Base-by-base conservation (phyloP, 345 rosid species). In the Trapa incisa region DNA sequence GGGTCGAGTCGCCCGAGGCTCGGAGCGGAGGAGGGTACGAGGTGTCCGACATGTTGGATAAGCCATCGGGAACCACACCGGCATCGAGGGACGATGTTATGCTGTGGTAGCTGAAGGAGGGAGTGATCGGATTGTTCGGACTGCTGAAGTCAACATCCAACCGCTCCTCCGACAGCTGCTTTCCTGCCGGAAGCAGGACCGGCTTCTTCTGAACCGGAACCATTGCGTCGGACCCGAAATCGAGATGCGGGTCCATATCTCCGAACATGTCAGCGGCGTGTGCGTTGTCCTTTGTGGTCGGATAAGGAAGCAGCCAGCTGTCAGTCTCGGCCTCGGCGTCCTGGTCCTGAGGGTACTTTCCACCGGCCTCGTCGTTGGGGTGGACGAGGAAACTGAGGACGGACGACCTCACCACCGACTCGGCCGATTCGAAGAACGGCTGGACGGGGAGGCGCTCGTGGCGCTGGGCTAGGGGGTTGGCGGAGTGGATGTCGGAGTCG, bases 31-130 rank as follows among this genome's bases (percentile, higher is more conserved):
- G 80, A 56, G 92, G 79, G 42, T 82, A 73, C 3, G 95, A 89
- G 37, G 79, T 84, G 37, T 89, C 96, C n/a, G 91, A 80, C 70
- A 79, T 67, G 60, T 48, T 66, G 17, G 77, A 72, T 58, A 71
- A 80, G 6, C 90, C 86, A 37, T 90, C 99, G 14, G 99, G 98
- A n/a, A 90, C 97, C 3, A 91, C 88, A 60, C 96, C 43, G 43
- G 7, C 89, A 0, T 94, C 99, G 12, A 71, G 69, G 6, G 97
- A 90, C 33, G 99, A 88, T 5, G 85, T 78, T 41, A 76, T 82
- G 52, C 76, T 33, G 37, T 72, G 78, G 75, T 81, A 74, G 68
- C 75, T 70, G 77, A 84, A 77, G n/a, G 82, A 65, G 42, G 67
- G 4, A 33, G 43, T 3, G 7, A 65, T 43, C 52, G n/a, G 13